These are phyloP conservation scores for Dipodascopsis tothii DNA, from an alignment of 805 yeast species.

Conservation along the genomic window DNA sequence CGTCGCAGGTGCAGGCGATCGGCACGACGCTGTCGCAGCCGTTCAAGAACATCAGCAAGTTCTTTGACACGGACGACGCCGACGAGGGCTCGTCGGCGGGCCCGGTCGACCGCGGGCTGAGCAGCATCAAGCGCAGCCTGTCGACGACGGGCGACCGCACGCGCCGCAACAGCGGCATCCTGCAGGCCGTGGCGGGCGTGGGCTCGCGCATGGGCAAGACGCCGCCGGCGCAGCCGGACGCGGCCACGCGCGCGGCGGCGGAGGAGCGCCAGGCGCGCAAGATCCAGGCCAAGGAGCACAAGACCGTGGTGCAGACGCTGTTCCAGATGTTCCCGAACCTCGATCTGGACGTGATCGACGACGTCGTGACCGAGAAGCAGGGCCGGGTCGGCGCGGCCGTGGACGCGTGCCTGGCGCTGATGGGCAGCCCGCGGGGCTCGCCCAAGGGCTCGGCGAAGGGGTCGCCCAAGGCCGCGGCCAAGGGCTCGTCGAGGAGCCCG, in stretches of 20 bases:
- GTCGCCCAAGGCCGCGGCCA: neutral
- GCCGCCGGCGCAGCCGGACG: slow-evolving; percentile 23
- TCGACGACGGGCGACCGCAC: neutral
- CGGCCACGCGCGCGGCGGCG: slow-evolving; percentile 33
- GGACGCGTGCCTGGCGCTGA: slow-evolving; percentile 44
- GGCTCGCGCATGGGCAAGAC: neutral
- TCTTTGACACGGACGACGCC: slow-evolving; percentile 31
- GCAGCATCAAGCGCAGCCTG: neutral
- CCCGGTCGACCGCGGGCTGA: neutral
- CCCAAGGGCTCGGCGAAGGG: neutral
- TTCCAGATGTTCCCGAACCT: slow-evolving; percentile 67
- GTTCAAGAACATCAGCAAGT: slow-evolving; percentile 34
- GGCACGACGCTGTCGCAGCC: slow-evolving; percentile 41
- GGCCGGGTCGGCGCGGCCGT: slow-evolving; percentile 67
- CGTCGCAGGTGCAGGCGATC: slow-evolving; percentile 21
- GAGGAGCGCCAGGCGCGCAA: slow-evolving; percentile 36
- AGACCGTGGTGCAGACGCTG: slow-evolving; percentile 44
- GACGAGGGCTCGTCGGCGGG: slow-evolving; percentile 10
- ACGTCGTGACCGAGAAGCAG: slow-evolving; percentile 58
- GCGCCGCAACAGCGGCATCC: neutral
- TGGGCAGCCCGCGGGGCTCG: neutral
- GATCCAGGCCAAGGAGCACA: slow-evolving; percentile 39
- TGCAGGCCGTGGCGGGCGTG: neutral
- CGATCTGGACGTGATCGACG: slow-evolving; percentile 61
- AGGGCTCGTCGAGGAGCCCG: neutral